Evolutionary conservation across 1,284 basidiomycete species (phyloP).

Genomic region (Anthracocystis walkeri): DNA sequence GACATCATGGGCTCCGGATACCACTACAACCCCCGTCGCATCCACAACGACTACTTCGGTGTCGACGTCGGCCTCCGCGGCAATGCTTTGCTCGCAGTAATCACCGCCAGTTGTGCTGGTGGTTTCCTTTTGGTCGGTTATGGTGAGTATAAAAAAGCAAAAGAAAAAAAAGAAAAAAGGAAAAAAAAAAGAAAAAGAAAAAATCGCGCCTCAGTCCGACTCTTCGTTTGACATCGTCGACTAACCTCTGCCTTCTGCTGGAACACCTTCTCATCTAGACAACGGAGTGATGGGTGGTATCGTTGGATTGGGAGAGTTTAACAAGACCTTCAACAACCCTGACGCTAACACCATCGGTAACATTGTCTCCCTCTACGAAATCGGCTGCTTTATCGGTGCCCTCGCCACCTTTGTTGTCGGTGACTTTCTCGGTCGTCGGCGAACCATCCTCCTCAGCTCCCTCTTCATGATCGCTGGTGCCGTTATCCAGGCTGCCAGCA

Average conservation of each 20-base stretch:
- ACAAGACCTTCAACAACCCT: slow-evolving; percentile 48
- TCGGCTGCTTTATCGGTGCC: slow-evolving; percentile 49
- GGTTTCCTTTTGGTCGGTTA: slow-evolving; percentile 45
- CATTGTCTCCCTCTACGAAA: slow-evolving; percentile 53
- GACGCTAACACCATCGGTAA: slow-evolving; percentile 49
- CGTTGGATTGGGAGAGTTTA: slow-evolving; percentile 27
- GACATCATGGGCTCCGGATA: slow-evolving; percentile 15
- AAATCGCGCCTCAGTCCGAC: neutral
- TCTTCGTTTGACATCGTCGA: neutral
- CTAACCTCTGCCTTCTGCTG: neutral
- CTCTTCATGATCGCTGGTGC: slow-evolving; percentile 77
- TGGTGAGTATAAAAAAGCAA: neutral
- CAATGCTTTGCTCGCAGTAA: slow-evolving; percentile 36
- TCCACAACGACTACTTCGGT: slow-evolving; percentile 36
- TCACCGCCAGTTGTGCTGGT: slow-evolving; percentile 40
- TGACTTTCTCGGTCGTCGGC: slow-evolving; percentile 42
- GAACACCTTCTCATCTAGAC: neutral
- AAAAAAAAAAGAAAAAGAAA: too few species aligned
- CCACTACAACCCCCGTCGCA: slow-evolving; percentile 34
- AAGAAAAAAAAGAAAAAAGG: too few species aligned
- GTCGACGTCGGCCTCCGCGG: slow-evolving; percentile 45
- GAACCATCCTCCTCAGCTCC: slow-evolving; percentile 56
- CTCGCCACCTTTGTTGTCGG: slow-evolving; percentile 44
- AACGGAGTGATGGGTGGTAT: slow-evolving; percentile 47
- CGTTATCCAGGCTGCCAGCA: slow-evolving; percentile 75